These are phyloP conservation scores for Allodekkera sacchari DNA, from an alignment of 805 yeast genomes.

Conservation along the genomic window DNA sequence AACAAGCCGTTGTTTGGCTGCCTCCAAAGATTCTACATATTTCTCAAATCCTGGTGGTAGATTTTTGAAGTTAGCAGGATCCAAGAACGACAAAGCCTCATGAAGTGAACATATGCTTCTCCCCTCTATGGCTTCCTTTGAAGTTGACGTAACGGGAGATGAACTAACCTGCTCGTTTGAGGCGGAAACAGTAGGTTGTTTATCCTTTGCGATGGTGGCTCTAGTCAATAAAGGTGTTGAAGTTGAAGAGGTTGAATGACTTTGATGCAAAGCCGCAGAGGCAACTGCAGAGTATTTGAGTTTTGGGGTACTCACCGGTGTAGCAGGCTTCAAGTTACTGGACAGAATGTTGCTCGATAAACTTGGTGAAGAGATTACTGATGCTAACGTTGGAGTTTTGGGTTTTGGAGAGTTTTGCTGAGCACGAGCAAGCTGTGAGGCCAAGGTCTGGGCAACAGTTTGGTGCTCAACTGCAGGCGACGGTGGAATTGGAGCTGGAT, in stretches of 20 bases:
- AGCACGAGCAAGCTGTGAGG: conserved; percentile 9
- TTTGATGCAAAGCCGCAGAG: conserved; percentile 15
- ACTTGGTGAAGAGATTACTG: conserved; percentile 6
- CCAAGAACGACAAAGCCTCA: conserved; percentile 14
- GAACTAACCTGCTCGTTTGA: neutral
- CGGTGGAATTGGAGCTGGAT: neutral
- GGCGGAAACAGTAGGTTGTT: neutral
- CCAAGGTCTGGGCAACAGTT: conserved; percentile 5
- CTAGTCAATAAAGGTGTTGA: neutral
- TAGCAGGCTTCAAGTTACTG: conserved; percentile 18
- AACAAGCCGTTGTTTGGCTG: conserved; percentile 23
- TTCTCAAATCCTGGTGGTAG: conserved; percentile 19
- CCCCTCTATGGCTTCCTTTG: neutral
- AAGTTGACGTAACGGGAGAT: neutral
- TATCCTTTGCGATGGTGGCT: conserved; percentile 1
- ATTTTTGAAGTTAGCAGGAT: conserved; percentile 15
- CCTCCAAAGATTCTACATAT: conserved; percentile 21
- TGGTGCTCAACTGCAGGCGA: neutral
- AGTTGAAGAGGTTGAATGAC: neutral
- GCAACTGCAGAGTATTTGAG: conserved; percentile 28
- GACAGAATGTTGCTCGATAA: conserved; percentile 5
- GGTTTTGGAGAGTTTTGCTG: conserved; percentile 13
- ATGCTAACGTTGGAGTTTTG: conserved; percentile 9
- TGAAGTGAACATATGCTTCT: conserved; percentile 3
- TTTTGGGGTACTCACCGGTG: conserved; percentile 31